phyloP scores from a whole-genome alignment of 1,139 yeast genomes.

The Saccharomyces hybrid region DNA sequence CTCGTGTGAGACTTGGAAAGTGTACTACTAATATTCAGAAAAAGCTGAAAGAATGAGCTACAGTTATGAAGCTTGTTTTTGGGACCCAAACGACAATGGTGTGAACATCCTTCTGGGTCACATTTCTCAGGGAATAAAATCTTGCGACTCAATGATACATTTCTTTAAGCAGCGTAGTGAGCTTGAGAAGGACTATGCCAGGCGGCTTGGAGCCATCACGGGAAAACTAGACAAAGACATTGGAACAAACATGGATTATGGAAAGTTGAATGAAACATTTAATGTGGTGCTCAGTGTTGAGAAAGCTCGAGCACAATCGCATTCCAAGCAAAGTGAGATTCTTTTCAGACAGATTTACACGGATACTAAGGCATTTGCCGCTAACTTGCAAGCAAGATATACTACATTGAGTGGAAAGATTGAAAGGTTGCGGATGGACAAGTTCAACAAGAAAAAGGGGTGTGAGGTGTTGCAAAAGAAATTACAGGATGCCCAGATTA shows the following conservation, averaged over 20 bases:
- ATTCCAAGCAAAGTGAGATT: slow-evolving; percentile 27
- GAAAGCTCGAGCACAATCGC: slow-evolving; percentile 24
- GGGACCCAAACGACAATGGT: slow-evolving; percentile 32
- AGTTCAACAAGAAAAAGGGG: slow-evolving; percentile 26
- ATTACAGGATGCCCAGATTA: slow-evolving; percentile 21
- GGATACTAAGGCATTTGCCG: slow-evolving; percentile 20
- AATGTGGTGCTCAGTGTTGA: slow-evolving; percentile 17
- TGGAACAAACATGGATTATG: slow-evolving; percentile 14
- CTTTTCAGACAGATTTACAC: slow-evolving; percentile 22
- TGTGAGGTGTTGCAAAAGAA: slow-evolving; percentile 24
- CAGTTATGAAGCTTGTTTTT: slow-evolving; percentile 28
- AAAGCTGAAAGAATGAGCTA: slow-evolving; percentile 12
- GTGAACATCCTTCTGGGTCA: slow-evolving; percentile 26
- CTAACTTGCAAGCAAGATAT: slow-evolving; percentile 34
- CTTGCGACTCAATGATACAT: slow-evolving; percentile 20
- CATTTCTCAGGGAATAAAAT: slow-evolving; percentile 24
- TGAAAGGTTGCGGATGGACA: slow-evolving; percentile 39
- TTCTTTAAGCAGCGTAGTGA: slow-evolving; percentile 28
- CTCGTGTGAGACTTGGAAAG: neutral
- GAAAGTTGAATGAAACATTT: slow-evolving; percentile 17
- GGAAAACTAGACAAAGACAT: slow-evolving; percentile 21
- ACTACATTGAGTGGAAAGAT: slow-evolving; percentile 76
- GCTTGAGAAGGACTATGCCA: slow-evolving; percentile 29
- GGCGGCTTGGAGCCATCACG: slow-evolving; percentile 29
- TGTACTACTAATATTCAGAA: neutral